phyloP scores from a whole-genome alignment of 2,329 filamentous ascomycete genomes.

The Penicillium occitanis region DNA sequence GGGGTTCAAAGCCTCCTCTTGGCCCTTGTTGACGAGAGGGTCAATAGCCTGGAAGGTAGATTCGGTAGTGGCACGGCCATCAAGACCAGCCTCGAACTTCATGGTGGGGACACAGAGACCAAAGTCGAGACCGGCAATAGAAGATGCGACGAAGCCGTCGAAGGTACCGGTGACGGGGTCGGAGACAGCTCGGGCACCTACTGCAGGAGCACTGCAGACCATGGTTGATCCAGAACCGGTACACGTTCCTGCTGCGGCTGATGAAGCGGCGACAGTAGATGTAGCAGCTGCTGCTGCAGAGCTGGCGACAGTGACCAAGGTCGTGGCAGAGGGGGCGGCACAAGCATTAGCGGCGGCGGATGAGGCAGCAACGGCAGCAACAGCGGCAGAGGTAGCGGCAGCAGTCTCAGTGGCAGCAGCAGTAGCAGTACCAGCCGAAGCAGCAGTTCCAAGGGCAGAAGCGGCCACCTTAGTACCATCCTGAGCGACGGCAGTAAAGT shows the following conservation, averaged over 20 bases:
- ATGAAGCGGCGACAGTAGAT: constrained; percentile 4
- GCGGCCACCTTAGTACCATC: constrained; percentile 34
- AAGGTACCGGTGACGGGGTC: constrained; percentile 5
- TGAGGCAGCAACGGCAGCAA: constrained; percentile 21
- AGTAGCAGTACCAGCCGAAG: constrained; percentile 33
- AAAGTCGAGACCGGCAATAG: constrained; percentile 47
- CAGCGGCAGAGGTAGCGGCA: constrained; percentile 19
- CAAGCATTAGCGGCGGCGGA: constrained; percentile 18
- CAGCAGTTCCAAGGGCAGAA: constrained; percentile 32
- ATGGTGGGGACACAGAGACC: constrained; percentile 53
- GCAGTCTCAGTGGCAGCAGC: constrained; percentile 28
- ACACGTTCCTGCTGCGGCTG: constrained; percentile 5
- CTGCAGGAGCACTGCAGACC: neutral
- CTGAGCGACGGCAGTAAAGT: constrained; percentile 44
- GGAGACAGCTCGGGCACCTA: neutral
- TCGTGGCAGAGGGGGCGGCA: constrained; percentile 4
- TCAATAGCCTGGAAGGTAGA: constrained; percentile 69
- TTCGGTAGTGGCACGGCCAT: constrained; percentile 55
- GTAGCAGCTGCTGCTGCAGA: constrained; percentile 9
- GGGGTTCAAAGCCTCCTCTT: constrained; percentile 68
- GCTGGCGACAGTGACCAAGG: neutral
- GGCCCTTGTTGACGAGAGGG: constrained; percentile 58
- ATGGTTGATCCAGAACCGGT: neutral
- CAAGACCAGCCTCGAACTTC: constrained; percentile 57
- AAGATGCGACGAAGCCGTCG: constrained; percentile 13